phyloP scores from a whole-genome alignment of 805 yeast genomes.

The Nakazawaea wyomingensis region DNA sequence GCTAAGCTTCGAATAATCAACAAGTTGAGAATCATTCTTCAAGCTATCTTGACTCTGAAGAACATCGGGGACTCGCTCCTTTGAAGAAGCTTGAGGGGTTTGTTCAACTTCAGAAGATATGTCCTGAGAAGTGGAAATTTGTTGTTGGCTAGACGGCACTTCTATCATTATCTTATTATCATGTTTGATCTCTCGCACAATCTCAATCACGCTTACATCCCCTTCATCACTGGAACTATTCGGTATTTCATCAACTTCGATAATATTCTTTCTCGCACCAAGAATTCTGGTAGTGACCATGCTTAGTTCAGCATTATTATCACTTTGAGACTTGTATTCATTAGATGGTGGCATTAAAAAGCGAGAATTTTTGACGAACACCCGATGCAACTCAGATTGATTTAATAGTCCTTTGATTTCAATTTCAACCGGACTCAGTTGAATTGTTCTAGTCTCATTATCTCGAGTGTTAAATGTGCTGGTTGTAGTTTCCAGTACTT shows the following conservation, averaged over 20 bases:
- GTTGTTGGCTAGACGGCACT: slow-evolving; percentile 12
- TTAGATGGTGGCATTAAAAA: too few relatives aligned
- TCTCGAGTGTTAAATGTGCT: too few relatives aligned
- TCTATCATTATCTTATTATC: slow-evolving; percentile 6
- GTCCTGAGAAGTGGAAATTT: not conserved
- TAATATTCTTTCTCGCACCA: not conserved
- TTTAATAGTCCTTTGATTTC: not conserved
- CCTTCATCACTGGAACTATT: slow-evolving; percentile 27
- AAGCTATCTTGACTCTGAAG: not conserved
- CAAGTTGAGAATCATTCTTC: too few relatives aligned
- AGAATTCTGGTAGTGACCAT: slow-evolving; percentile 9
- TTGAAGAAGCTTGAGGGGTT: too few relatives aligned
- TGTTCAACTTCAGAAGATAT: not conserved
- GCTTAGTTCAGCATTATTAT: not conserved
- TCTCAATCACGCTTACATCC: slow-evolving; percentile 14
- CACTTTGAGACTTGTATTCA: too few relatives aligned
- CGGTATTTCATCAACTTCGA: slow-evolving; percentile 12
- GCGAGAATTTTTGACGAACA: slow-evolving; percentile 7
- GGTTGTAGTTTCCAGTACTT: not conserved
- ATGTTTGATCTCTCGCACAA: slow-evolving; percentile 8
- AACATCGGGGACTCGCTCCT: not conserved
- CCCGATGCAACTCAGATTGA: slow-evolving; percentile 13
- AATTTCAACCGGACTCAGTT: not conserved
- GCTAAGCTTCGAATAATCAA: slow-evolving; percentile 15
- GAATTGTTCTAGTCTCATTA: too few relatives aligned